Evolutionary conservation across 306 rosid genomes (phyloP).

Genomic region (Cyclanthera cordifolia): DNA sequence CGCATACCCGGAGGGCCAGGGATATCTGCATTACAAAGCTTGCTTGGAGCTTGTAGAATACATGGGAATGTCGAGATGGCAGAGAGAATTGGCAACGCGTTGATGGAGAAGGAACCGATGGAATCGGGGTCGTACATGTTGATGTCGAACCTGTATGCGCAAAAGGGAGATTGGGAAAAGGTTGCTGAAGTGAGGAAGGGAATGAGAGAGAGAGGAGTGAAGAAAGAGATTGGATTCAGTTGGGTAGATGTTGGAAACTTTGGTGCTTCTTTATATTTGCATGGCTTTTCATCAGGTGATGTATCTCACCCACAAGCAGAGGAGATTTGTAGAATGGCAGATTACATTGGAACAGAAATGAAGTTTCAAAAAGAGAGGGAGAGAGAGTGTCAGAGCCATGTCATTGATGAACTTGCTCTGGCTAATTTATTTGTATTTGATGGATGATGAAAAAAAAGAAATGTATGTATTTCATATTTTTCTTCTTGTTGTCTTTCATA

Average conservation of each 20-base stretch:
- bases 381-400: slow-evolving; percentile 10
- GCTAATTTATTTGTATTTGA: not conserved
- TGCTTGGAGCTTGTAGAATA: slow-evolving; percentile 64
- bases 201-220: slow-evolving; percentile 69
- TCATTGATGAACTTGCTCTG: not conserved
- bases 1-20: slow-evolving; percentile 59
- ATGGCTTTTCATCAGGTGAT: slow-evolving; percentile 75
- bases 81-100: slow-evolving; percentile 33
- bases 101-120: slow-evolving; percentile 52
- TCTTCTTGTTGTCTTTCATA: not conserved
- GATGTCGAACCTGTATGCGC: slow-evolving; percentile 67
- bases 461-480: not conserved
- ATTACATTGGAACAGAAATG: slow-evolving; percentile 52
- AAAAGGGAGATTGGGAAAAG: slow-evolving; percentile 77
- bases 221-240: slow-evolving; percentile 67
- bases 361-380: slow-evolving; percentile 29
- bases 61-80: slow-evolving; percentile 66
- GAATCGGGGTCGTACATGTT: slow-evolving; percentile 62
- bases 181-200: slow-evolving; percentile 51
- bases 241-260: slow-evolving; percentile 57
- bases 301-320: slow-evolving; percentile 45
- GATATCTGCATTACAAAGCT: slow-evolving; percentile 55
- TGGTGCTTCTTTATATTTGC: slow-evolving; percentile 43
- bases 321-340: slow-evolving; percentile 51
- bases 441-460: not conserved